Evolutionary conservation across 768 basidiomycete species (phyloP).

Genomic region (Russula sp.): DNA sequence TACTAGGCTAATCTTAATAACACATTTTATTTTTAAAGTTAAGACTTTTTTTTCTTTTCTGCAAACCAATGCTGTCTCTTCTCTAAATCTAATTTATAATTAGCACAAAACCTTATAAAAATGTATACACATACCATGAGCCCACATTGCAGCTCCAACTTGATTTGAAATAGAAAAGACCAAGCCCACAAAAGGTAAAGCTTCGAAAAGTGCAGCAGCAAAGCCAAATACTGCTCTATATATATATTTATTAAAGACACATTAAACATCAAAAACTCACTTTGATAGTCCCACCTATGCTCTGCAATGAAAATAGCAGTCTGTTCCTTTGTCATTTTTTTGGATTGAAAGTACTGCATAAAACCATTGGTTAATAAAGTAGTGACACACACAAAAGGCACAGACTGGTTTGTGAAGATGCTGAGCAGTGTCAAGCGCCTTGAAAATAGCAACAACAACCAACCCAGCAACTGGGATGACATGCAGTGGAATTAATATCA

Average conservation of each 20-base stretch:
- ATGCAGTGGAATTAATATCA: constrained; percentile 57
- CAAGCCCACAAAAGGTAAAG: constrained; percentile 73
- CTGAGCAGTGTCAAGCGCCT: constrained; percentile 58
- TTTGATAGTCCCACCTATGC: constrained; percentile 80
- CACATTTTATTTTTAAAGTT: no score
- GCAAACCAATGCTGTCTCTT: constrained; percentile 47
- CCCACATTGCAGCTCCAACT: constrained; percentile 94
- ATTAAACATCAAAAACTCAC: constrained; percentile 33
- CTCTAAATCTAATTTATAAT: constrained; percentile 44
- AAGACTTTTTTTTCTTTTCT: constrained; percentile 21
- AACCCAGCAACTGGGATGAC: constrained; percentile 55
- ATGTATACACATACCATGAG: no score
- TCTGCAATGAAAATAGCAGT: constrained; percentile 77
- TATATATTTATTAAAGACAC: neutral
- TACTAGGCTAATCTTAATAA: no score
- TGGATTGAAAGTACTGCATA: constrained; percentile 73
- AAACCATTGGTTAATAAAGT: neutral
- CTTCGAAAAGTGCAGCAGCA: constrained; percentile 71
- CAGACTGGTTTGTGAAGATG: constrained; percentile 62
- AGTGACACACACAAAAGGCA: neutral
- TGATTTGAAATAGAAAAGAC: constrained; percentile 81
- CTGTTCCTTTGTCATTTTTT: constrained; percentile 70
- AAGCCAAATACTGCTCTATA: constrained; percentile 69
- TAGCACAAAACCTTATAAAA: no score
- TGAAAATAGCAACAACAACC: constrained; percentile 53